Conservation (phyloP, 306 rosid species). For the Arachis stenosperma region DNA sequence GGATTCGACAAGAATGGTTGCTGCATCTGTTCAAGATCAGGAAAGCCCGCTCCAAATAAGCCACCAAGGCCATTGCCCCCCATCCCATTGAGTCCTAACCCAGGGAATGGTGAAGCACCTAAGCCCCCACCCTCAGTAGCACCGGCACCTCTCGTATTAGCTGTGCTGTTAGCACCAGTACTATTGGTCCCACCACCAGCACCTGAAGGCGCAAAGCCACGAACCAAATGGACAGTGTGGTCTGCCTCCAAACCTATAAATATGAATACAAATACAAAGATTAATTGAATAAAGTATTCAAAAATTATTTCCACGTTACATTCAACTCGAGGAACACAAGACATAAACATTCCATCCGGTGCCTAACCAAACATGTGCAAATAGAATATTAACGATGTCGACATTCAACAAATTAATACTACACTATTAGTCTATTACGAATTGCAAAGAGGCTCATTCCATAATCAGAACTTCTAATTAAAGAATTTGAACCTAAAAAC, state of each 20-base stretch:
- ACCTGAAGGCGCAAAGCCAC: conserved; percentile 65
- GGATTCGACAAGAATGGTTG: conserved; percentile 75
- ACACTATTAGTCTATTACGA: background rate
- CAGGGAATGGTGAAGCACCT: conserved; percentile 72
- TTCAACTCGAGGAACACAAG: background rate
- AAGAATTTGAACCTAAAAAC: too few relatives aligned
- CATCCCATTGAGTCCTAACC: conserved; percentile 59
- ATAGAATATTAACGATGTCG: background rate
- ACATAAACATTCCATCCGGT: background rate
- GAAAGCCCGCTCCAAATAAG: conserved; percentile 68
- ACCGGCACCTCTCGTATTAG: conserved; percentile 53
- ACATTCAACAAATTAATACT: conserved; percentile 8
- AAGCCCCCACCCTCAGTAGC: conserved; percentile 60
- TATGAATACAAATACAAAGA: background rate
- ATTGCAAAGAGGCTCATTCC: conserved; percentile 1
- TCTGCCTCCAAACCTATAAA: conserved; percentile 81
- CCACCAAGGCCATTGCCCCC: conserved; percentile 57
- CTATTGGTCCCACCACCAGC: conserved; percentile 54
- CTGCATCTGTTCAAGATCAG: conserved; percentile 79
- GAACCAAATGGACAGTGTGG: conserved; percentile 86
- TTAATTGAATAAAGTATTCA: background rate
- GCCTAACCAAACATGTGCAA: background rate
- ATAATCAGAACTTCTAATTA: background rate
- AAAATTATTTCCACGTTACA: background rate
- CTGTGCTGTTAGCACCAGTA: conserved; percentile 50